Evolutionary conservation across 345 rosid species (phyloP).

Genomic region (Mercurialis annua): DNA sequence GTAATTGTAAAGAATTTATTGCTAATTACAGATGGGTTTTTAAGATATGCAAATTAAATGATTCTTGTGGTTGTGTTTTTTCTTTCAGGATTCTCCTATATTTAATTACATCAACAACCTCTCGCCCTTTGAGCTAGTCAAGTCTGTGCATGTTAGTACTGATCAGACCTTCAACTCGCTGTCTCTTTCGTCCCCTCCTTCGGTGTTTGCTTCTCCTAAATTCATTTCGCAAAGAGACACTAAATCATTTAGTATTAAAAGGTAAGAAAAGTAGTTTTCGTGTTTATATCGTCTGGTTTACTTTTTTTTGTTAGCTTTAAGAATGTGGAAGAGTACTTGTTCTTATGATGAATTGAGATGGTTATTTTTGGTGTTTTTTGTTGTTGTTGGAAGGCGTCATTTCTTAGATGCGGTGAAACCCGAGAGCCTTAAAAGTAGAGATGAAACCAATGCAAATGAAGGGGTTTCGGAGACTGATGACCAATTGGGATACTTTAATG

Average conservation of each 20-base stretch:
- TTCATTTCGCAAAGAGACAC: conserved; percentile 34
- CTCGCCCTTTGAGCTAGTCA: conserved; percentile 54
- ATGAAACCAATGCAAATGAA: conserved; percentile 22
- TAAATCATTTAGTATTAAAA: conserved; percentile 37
- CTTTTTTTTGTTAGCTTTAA: too few species aligned
- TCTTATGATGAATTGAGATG: neutral
- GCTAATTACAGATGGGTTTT: neutral
- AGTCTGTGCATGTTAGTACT: conserved; percentile 20
- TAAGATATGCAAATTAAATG: neutral
- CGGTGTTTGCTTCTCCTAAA: conserved; percentile 48
- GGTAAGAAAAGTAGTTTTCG: conserved; percentile 46
- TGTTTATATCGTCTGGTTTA: too few species aligned
- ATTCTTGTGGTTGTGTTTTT: neutral
- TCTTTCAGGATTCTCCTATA: conserved; percentile 74
- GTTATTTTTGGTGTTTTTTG: conserved; percentile 9
- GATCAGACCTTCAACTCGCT: conserved; percentile 36
- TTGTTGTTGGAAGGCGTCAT: conserved; percentile 32
- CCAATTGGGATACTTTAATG: conserved; percentile 18
- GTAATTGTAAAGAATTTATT: neutral
- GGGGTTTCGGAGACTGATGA: conserved; percentile 25
- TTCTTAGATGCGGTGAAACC: conserved; percentile 34
- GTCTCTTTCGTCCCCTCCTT: conserved; percentile 47
- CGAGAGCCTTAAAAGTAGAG: conserved; percentile 18
- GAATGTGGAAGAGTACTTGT: too few species aligned
- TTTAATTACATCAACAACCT: conserved; percentile 61